Evolutionary conservation across 441 rosid genomes (phyloP).

Genomic region (Corymbia citriodora): DNA sequence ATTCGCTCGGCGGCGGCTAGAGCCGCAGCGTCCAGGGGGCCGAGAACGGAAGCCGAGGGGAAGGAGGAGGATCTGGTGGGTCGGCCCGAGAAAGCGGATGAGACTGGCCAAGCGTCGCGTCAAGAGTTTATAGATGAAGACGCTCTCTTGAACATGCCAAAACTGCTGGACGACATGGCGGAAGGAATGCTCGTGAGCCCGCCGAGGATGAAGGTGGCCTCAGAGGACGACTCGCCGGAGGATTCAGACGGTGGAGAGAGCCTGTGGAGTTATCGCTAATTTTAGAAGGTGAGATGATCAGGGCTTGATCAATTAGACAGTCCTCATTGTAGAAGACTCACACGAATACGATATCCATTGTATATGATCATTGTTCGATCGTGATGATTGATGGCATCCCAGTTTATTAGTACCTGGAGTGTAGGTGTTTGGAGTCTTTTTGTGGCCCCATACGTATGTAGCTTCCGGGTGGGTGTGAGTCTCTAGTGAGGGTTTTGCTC

Average conservation of each 20-base stretch:
- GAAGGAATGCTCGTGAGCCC: conserved; percentile 33
- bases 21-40: conserved; percentile 2
- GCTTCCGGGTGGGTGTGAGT: not conserved
- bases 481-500: not conserved
- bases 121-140: conserved; percentile 24
- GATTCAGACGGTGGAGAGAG: not conserved
- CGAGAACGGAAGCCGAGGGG: not conserved
- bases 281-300: not conserved
- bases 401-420: not conserved
- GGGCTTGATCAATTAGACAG: not conserved
- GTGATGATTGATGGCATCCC: not conserved
- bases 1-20: conserved; percentile 16
- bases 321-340: not conserved
- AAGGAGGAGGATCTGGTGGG: not conserved
- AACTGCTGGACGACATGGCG: conserved; percentile 27
- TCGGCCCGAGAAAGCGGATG: not conserved
- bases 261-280: not conserved
- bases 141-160: conserved; percentile 34
- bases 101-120: not conserved
- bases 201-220: conserved; percentile 3
- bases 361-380: not conserved
- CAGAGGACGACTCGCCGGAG: not conserved
- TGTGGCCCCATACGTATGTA: not conserved
- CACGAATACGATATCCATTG: not conserved
- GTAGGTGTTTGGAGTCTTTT: not conserved